A percentile compares a stretch with the other conserved stretches of the same genome.
Evolutionary conservation across 169 alveolate genomes (phyloP).

Genomic region (Perkinsus olseni): DNA sequence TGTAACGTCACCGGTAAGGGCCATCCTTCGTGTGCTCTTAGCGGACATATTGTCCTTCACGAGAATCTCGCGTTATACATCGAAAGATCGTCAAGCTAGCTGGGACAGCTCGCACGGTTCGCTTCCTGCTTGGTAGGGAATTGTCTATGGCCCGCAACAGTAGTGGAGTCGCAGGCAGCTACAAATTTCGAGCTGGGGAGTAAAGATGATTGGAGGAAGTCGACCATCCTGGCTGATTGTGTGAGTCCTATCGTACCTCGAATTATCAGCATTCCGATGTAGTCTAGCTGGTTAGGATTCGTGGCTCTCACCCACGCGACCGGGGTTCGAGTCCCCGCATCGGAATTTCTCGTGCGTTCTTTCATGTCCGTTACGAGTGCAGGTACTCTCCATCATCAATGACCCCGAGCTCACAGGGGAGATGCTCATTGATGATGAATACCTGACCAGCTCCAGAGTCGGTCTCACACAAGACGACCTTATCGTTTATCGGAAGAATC

Average conservation of each 20-base stretch:
- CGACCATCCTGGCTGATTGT: constrained; percentile 6
- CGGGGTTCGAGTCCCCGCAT: neutral
- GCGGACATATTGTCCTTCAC: too few relatives aligned
- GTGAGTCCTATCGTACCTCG: neutral
- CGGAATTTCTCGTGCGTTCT: neutral
- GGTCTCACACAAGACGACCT: constrained; percentile 1
- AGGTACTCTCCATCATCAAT: neutral
- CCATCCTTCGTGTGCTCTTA: neutral
- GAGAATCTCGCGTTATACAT: too few relatives aligned
- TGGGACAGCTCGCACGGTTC: too few relatives aligned
- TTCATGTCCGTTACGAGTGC: too few relatives aligned
- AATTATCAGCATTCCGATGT: neutral
- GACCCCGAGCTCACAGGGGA: neutral
- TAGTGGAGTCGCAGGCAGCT: constrained; percentile 4
- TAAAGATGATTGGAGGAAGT: neutral
- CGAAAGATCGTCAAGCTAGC: too few relatives aligned
- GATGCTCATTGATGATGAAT: constrained; percentile 11
- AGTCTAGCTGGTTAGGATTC: too few relatives aligned
- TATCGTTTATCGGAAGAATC: neutral
- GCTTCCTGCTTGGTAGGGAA: neutral
- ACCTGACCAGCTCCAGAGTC: neutral
- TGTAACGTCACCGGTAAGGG: neutral
- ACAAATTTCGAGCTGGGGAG: neutral
- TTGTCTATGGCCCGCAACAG: constrained; percentile 9
- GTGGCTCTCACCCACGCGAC: neutral